Conservation (phyloP, 805 yeast species). For the Ogataea polymorpha region DNA sequence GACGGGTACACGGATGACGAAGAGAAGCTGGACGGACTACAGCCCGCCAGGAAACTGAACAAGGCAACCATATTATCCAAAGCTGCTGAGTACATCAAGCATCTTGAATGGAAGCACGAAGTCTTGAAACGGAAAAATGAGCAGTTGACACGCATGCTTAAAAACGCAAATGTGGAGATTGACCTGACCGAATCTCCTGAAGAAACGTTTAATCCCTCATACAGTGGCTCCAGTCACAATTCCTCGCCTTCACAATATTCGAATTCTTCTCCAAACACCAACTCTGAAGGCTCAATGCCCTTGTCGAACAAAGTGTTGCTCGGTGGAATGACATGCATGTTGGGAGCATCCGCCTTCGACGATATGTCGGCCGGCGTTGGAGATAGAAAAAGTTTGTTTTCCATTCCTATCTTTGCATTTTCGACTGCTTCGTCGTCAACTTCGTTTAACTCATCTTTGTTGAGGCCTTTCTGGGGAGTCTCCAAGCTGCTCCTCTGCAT, state of each 20-base stretch:
- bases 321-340: slow-evolving; percentile 63
- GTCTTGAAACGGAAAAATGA: slow-evolving; percentile 46
- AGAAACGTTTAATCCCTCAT: neutral
- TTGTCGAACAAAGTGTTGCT: slow-evolving; percentile 48
- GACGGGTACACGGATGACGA: slow-evolving; percentile 56
- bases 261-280: slow-evolving; percentile 13
- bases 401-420: slow-evolving; percentile 30
- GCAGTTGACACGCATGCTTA: slow-evolving; percentile 30
- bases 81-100: slow-evolving; percentile 75
- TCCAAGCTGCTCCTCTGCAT: slow-evolving; percentile 24
- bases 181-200: slow-evolving; percentile 5
- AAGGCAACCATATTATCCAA: slow-evolving; percentile 74
- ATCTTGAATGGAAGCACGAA: slow-evolving; percentile 62
- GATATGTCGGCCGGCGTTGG: slow-evolving; percentile 35
- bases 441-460: slow-evolving; percentile 16
- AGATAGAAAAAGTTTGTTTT: slow-evolving; percentile 28
- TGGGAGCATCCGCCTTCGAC: slow-evolving; percentile 58
- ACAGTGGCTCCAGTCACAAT: slow-evolving; percentile 23
- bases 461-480: slow-evolving; percentile 29
- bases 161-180: slow-evolving; percentile 3
- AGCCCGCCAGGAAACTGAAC: slow-evolving; percentile 73
- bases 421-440: slow-evolving; percentile 20
- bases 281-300: slow-evolving; percentile 17
- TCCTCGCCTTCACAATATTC: slow-evolving; percentile 21
- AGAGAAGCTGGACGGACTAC: slow-evolving; percentile 62